Evolutionary conservation across 2,329 filamentous ascomycete species (phyloP).

Genomic region (Metarhizium anisopliae): DNA sequence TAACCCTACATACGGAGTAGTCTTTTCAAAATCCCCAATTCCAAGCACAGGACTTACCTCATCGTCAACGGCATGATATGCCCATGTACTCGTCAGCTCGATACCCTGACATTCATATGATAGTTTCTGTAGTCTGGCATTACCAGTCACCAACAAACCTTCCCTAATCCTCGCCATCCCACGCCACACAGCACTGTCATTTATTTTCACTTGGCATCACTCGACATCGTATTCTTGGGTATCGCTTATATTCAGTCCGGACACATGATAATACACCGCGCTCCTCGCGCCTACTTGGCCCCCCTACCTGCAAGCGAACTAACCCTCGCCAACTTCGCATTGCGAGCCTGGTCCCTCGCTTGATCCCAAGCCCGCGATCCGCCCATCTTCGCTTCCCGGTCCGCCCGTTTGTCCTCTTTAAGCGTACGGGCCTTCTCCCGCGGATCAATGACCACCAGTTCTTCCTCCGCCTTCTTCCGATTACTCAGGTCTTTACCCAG

Average conservation of each 20-base stretch:
- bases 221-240: neutral
- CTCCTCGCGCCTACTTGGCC: conserved; percentile 30
- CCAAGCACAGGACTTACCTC: no score
- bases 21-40: no score
- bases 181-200: no score
- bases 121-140: no score
- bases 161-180: no score
- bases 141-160: no score
- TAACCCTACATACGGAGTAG: no score
- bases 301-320: conserved; percentile 48
- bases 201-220: no score
- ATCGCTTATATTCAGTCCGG: neutral
- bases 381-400: conserved; percentile 43
- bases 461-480: conserved; percentile 84
- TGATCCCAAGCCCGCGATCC: conserved; percentile 50
- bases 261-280: neutral
- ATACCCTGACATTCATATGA: no score
- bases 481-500: conserved; percentile 87
- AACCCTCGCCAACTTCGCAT: conserved; percentile 45
- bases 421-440: conserved; percentile 71
- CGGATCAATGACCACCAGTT: conserved; percentile 88
- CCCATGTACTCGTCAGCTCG: no score
- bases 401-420: conserved; percentile 52
- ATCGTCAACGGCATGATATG: no score
- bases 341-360: conserved; percentile 36